phyloP scores from a whole-genome alignment of 441 rosid genomes.

The Gossypium davidsonii region DNA sequence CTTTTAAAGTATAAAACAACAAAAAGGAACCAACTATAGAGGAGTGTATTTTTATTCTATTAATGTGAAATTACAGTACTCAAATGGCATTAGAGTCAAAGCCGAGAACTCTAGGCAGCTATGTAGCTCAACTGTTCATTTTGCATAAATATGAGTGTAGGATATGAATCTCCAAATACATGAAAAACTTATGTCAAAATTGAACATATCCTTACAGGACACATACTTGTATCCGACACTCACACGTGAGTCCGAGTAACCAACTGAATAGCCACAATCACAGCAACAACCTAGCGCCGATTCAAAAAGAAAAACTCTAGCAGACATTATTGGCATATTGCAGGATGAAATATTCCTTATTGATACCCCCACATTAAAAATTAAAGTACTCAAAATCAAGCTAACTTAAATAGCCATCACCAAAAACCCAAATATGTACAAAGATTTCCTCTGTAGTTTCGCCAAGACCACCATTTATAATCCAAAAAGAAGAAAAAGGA shows the following conservation, averaged over 20 bases:
- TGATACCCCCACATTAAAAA: neutral
- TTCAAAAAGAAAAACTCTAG: neutral
- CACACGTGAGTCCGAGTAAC: neutral
- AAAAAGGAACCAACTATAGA: neutral
- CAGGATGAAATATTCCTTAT: neutral
- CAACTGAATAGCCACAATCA: neutral
- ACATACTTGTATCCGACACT: neutral
- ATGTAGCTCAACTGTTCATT: neutral
- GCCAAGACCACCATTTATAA: neutral
- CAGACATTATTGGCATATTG: neutral
- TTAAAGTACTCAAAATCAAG: neutral
- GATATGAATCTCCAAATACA: neutral
- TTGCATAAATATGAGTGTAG: neutral
- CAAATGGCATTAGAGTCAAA: constrained; percentile 2
- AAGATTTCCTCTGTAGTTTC: neutral
- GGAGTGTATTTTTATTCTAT: neutral
- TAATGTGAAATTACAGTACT: neutral
- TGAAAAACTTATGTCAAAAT: neutral
- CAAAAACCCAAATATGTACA: neutral
- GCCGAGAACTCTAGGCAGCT: neutral
- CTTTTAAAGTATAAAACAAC: neutral
- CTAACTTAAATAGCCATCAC: neutral
- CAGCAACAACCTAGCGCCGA: neutral
- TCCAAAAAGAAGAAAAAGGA: neutral
- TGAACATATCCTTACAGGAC: neutral